Evolutionary conservation across 306 rosid genomes (phyloP), one percentile per base, ranked within the genome.

Genomic region (Prosopis cineraria): DNA sequence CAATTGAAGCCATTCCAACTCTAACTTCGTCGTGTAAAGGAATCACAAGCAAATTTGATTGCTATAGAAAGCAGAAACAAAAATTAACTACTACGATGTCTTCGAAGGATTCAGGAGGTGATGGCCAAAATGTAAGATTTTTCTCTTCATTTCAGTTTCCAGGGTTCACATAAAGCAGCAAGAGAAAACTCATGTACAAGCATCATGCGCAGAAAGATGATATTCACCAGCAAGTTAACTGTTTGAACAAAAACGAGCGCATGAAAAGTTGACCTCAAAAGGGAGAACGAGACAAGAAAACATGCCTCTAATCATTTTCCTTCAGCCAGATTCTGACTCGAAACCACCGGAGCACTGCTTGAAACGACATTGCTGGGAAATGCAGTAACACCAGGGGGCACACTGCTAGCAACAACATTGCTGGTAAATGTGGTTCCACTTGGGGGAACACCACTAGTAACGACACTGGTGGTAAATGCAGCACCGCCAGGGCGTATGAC

Each of bases 241-340:
- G 69, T 81, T 73, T 17, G 11, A 31, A 62, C 33, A 40, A 27
- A 25, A 69, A 27, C 30, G 2, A 30, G 43, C 24, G 75, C 67
- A 30, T 11, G 78, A 20, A 64, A 80, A 83, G 55, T 70, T 79
- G 75, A 74, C 36, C 72, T 62, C 37, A 5, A 7, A 17, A 12
- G 55, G 43, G 3, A 55, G 78, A 17, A 70, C 47, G 30, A 36
- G 60, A 19, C 34, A 43, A 43, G 52, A 13, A 50, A 60, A 75
- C 12, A 53, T 55, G 40, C 16, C 40, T 58, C 37, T 0, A 53
- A 72, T 69, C 55, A 82, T 66, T 79, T 82, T 78, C 72, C 84
- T 79, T 82, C 89, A 44, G 79, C 72, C 64, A 59, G 59, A 77
- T 85, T 79, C 75, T 76, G 82, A 60, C 70, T 76, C 1, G 82